A percentile compares a stretch with the other conserved stretches of the same genome.
phyloP scores from a whole-genome alignment of 192 early-diverging fungal species.

The Umbelopsis sp. region DNA sequence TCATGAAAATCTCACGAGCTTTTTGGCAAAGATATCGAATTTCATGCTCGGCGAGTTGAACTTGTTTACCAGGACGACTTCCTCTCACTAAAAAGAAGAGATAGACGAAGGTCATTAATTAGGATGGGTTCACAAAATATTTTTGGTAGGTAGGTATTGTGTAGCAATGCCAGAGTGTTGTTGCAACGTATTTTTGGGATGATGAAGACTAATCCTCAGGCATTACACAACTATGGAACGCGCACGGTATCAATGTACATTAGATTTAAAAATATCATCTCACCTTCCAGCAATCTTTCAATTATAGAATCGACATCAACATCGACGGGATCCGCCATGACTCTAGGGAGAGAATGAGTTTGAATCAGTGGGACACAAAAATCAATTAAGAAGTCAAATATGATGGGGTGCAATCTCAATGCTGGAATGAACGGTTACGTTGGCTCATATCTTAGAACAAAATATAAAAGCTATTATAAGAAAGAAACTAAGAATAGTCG shows the following conservation, averaged over 20 bases:
- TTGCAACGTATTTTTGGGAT: background rate
- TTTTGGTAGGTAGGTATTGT: background rate
- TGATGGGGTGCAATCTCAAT: background rate
- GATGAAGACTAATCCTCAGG: constrained; percentile 6
- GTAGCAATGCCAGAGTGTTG: background rate
- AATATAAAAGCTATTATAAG: background rate
- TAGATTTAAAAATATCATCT: background rate
- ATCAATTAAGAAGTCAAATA: background rate
- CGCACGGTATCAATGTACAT: background rate
- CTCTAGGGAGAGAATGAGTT: constrained; percentile 4
- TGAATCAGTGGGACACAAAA: background rate
- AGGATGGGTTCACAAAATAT: background rate
- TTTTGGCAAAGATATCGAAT: constrained; percentile 93
- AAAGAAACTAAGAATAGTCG: background rate
- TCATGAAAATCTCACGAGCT: constrained; percentile 93
- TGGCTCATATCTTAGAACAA: background rate
- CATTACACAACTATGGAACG: background rate
- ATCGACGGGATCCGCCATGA: constrained; percentile 53
- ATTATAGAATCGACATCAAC: constrained; percentile 91
- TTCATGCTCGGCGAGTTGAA: constrained; percentile 92
- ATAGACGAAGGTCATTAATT: background rate
- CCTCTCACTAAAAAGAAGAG: constrained; percentile 75
- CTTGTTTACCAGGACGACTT: constrained; percentile 94
- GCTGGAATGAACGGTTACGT: background rate
- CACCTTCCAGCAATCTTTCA: constrained; percentile 91